Evolutionary conservation across 805 yeast species (phyloP).

Genomic region (Saccharomycodes ludwigii): DNA sequence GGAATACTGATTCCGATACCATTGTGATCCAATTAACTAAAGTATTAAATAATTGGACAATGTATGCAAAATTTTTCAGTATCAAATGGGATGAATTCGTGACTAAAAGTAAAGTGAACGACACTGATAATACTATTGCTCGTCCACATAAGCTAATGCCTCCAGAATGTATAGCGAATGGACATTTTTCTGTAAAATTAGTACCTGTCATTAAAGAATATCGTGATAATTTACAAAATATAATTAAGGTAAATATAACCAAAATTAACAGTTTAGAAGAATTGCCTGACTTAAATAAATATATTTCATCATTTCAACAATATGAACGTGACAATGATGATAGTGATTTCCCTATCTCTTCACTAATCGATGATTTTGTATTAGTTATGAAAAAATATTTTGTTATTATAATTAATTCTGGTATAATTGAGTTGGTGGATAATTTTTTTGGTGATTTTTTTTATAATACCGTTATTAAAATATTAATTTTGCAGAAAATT

Average conservation of each 20-base stretch:
- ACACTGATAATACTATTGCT: slow-evolving; percentile 3
- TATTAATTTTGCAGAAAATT: too few relatives aligned
- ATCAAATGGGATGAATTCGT: slow-evolving; percentile 47
- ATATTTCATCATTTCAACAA: slow-evolving; percentile 14
- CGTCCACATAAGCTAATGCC: slow-evolving; percentile 6
- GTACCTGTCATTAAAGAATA: slow-evolving; percentile 19
- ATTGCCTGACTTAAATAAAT: slow-evolving; percentile 42
- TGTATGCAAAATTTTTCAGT: slow-evolving; percentile 62
- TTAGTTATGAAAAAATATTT: slow-evolving; percentile 59
- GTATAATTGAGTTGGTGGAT: slow-evolving; percentile 30
- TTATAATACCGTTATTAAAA: slow-evolving; percentile 1
- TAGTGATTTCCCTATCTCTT: slow-evolving; percentile 47
- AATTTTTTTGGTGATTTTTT: slow-evolving; percentile 15
- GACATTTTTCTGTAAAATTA: slow-evolving; percentile 17
- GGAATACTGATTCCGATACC: too few relatives aligned
- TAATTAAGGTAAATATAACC: slow-evolving; percentile 1
- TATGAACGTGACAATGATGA: slow-evolving; percentile 11
- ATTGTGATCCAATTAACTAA: slow-evolving; percentile 3
- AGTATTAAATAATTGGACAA: slow-evolving; percentile 68
- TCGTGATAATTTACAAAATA: slow-evolving; percentile 40
- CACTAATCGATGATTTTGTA: slow-evolving; percentile 77
- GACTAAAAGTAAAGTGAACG: slow-evolving; percentile 2
- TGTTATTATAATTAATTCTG: slow-evolving; percentile 57
- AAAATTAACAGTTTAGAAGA: slow-evolving; percentile 74
- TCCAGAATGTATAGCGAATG: slow-evolving; percentile 17